Evolutionary conservation across 352 stramenopile genomes (phyloP), one percentile per base, ranked within the genome.

Genomic region (Pythium scleroteichum): DNA sequence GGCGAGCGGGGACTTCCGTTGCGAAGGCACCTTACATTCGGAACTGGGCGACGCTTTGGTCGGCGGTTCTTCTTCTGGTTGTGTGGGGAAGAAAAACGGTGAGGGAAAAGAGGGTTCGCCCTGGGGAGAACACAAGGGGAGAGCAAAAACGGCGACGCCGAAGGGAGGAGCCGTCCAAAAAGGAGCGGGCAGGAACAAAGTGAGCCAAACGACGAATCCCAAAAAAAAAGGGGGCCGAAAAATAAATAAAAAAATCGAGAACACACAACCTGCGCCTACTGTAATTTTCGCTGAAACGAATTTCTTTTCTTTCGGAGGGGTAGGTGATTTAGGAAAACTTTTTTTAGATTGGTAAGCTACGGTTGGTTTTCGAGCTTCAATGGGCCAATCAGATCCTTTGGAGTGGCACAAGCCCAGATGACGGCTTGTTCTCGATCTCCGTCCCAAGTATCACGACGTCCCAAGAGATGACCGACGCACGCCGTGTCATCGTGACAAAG

Each of bases 1-100:
- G 29, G 32, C 38, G 41, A 2, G 40, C 17, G 29, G 33, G 27
- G 19, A 47, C 12, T 17, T 13, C 4, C 27, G 27, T 45, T 23
- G 20, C 26, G 29, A 35, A 10, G 29, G 29, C 29, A 35, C 26
- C 57, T 61, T 66, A 65, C 56, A 65, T 62, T 66, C 45, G 33
- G 63, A 66, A 70, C 24, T 66, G 46, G 41, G 57, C 64, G 56
- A 66, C 52, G 64, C 51, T 65, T 63, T 62, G 55, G 53, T 53
- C 52, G 51, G 29, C 52, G 50, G 64, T 62, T 66, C 64, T 71
- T 62, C 55, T 62, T 70, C 62, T 69, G 62, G 55, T 70, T 70
- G 63, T 70, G 57, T 59, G 51, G 48, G 64, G 57, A 71, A 71
- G 58, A 62, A 71, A 71, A 71, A 60, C 64, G 52, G 51, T 53